These are phyloP conservation scores for Thelonectria olida DNA, from an alignment of 2,329 filamentous ascomycete genomes.

Conservation along the genomic window DNA sequence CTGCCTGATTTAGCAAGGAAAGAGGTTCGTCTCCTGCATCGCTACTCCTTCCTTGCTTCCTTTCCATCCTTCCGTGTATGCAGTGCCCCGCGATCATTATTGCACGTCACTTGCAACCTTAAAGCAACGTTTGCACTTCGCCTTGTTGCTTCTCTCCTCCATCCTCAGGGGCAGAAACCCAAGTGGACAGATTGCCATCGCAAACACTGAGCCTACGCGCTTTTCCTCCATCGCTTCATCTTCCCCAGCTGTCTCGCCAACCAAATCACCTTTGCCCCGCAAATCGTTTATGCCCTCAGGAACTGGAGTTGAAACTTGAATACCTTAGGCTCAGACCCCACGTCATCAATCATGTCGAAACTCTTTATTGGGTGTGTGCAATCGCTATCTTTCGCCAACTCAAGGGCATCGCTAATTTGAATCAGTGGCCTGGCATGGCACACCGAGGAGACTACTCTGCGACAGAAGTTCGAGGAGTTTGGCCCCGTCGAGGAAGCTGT, in stretches of 20 bases:
- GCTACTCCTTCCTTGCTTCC: neutral
- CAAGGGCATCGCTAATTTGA: conserved; percentile 31
- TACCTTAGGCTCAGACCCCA: conserved; percentile 24
- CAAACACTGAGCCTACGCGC: neutral
- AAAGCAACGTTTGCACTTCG: conserved; percentile 4
- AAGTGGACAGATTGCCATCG: conserved; percentile 4
- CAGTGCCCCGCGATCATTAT: conserved; percentile 14
- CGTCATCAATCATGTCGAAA: conserved; percentile 77
- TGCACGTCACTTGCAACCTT: conserved; percentile 12
- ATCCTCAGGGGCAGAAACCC: neutral
- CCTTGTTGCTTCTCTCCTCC: conserved; percentile 3
- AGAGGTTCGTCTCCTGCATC: conserved; percentile 10
- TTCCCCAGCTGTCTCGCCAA: conserved; percentile 1
- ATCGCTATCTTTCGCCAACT: conserved; percentile 1
- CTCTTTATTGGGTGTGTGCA: conserved; percentile 87
- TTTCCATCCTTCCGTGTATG: neutral
- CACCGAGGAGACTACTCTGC: conserved; percentile 88
- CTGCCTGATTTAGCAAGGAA: conserved; percentile 5
- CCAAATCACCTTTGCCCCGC: conserved; percentile 7
- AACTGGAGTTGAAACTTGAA: conserved; percentile 25
- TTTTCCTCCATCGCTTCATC: conserved; percentile 4
- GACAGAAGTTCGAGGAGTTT: conserved; percentile 92
- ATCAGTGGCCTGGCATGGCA: conserved; percentile 95
- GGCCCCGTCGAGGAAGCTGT: conserved; percentile 95
- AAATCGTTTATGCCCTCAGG: conserved; percentile 6